Base-by-base conservation (phyloP, 208 protist species). In the Naegleria fowleri region DNA sequence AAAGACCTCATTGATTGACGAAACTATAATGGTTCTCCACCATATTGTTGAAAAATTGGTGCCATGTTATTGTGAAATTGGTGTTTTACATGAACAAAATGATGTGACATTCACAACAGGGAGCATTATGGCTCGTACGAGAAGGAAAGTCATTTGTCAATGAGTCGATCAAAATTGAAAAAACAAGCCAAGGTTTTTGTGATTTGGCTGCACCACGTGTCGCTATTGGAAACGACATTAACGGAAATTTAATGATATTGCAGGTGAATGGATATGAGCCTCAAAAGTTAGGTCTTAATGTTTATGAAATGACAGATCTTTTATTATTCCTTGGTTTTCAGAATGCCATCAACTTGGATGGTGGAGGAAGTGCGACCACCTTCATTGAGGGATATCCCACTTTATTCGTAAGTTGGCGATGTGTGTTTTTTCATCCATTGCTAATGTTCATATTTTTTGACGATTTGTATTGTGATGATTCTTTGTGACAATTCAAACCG, bases 291-390 rank as follows among this genome's bases (percentile, higher is more conserved):
- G 92, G 92, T 9, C 38, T 88, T 3, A 58, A 83, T 67, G 43
- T 93, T 6, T 40, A 92, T 58, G 16, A 92, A 48, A 33, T 93
- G 11, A 90, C 91, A 16, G 76, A 91, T 29, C 7, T 93, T 13
- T 55, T 93, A n/a, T n/a, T 93, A 0, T 43, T 13, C 19, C 55
- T 92, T 51, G 92, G 92, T 33, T 91, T 90, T 58, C 55, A 91
- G 15, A 91, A 93, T 67, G 92, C 92, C 41, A 90, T 93, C n/a
- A 93, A 93, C 87, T 90, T 93, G 25, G 92, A 93, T 90, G 92
- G 92, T 43, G 92, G 92, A 22, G 92, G 92, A 19, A 76, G n/a
- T 40, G 75, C 89, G 7, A 52, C 88, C n/a, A 67, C 90, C 55
- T 59, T 38, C 29, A 85, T 83, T 51, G 22, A 90, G 39, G 67